Base-by-base conservation (phyloP, 192 early-diverging fungal genomes). In the Coemansia sp. region DNA sequence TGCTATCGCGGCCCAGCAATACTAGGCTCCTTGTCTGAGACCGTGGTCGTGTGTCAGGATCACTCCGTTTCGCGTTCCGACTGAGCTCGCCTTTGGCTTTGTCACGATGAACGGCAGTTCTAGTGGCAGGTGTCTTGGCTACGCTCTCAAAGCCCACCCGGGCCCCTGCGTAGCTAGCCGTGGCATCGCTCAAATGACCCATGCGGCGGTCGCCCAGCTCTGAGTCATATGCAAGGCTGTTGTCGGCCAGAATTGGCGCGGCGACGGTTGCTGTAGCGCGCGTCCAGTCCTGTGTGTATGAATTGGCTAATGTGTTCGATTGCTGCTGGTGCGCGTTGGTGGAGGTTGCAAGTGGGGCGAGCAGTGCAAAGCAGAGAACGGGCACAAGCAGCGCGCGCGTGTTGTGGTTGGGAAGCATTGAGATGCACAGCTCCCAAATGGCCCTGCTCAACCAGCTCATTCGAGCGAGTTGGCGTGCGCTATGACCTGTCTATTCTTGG, bases 371-470 rank as follows among this genome's bases (percentile, higher is more conserved):
- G 41, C 73, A 81, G 27, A 81, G 54, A 16, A 81, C 31, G 21
- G 73, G 69, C 19, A 76, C 73, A 48, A 81, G 51, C 54, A 81
- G 61, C 2, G 78, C 73, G 53, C 73, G 68, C 49, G 69, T 56
- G 52, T 71, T 76, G 69, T 70, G 78, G 48, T 76, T 66, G 22
- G 78, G 62, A 27, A 81, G 69, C 72, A 81, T 56, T 54, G 73
- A 75, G 62, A 81, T 66, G 73, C 73, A 71, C 60, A 81, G 54
- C 49, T 74, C 74, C 73, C 69, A 81, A 49, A 69, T 52, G 26
- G 69, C 67, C 18, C 62, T 56, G 59, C 56, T 76, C 31, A 72
- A 60, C 73, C 78, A 81, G 53, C 54, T 57, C 73, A 81, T 75
- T 60, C 50, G 50, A 22, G 50, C 19, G 23, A 26, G 6, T 26